Evolutionary conservation across 2,329 filamentous ascomycete species (phyloP), one percentile per base, ranked within the genome.

Genomic region (Albifimbria verrucaria): DNA sequence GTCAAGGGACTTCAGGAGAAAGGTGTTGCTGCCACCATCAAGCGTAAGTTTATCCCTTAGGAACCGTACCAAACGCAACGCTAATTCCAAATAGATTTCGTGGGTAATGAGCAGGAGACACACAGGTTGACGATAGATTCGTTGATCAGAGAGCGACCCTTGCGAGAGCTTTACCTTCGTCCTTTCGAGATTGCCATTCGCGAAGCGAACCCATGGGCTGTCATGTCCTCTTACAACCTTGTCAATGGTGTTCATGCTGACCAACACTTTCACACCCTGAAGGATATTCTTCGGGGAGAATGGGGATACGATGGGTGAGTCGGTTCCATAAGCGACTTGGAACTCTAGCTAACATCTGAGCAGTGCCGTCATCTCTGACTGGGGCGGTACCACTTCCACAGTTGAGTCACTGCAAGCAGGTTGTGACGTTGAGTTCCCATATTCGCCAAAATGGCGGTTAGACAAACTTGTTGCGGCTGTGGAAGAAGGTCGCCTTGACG

Each of bases 21-120:
- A 55, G 86, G 87, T 1, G 80, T 94, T 36, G 85, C 86, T 7
- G 88, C 90, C 11, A 90, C 89, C 0, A 85, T 92, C 59, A 94
- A 94, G 74, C 90, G 88, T 83, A 58, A 58, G 74, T 68, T 4
- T 3, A 2, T 20, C 18, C 22, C 32, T 17, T 1, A 5, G 0
- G 15, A 28, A 23, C 4, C n/a, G 5, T 12, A 15, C n/a, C 28
- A 52, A 15, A 18, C 41, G 12, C 18, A 9, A 18, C 17, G 44
- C 52, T 59, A 39, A 56, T 2, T 1, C 9, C 3, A 1, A 11
- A 10, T 41, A 82, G 79, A 83, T 66, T 89, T 88, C 56, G 83
- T 87, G 18, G 84, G 77, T n/a, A 90, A 90, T 54, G 87, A 90
- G 65, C 83, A 89, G 64, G 87, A 90, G 67, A 89, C 87, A 1